Evolutionary conservation across 2,329 filamentous ascomycete genomes (phyloP).

Genomic region (Cladosporium sp.): DNA sequence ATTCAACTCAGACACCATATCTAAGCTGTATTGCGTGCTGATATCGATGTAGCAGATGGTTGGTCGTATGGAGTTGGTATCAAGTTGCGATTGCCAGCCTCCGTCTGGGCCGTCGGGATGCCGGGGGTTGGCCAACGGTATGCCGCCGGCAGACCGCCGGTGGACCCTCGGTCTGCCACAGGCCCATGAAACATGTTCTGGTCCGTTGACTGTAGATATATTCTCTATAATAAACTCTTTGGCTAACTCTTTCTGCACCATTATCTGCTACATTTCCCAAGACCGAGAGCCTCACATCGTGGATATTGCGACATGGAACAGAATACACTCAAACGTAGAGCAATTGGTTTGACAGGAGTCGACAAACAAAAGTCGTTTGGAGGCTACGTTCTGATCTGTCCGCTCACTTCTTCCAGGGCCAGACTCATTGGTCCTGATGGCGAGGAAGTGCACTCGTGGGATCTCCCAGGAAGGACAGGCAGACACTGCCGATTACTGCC

Average conservation of each 20-base stretch:
- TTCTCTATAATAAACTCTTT: too few species aligned
- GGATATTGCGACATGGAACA: slow-evolving; percentile 36
- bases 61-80: not conserved
- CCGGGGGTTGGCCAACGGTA: not conserved
- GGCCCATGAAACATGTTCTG: too few species aligned
- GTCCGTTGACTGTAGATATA: too few species aligned
- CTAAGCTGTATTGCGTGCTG: not conserved
- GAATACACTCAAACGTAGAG: slow-evolving; percentile 40
- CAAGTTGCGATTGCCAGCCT: not conserved
- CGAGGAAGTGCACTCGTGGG: slow-evolving; percentile 42
- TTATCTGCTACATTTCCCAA: too few species aligned
- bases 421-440: slow-evolving; percentile 40
- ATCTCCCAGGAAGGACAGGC: slow-evolving; percentile 38
- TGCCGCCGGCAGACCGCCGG: not conserved
- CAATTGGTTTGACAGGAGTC: slow-evolving; percentile 39
- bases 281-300: too few species aligned
- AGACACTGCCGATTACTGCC: slow-evolving; percentile 43
- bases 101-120: not conserved
- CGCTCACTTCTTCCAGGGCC: slow-evolving; percentile 37
- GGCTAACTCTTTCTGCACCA: too few species aligned
- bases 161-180: not conserved
- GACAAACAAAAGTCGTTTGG: slow-evolving; percentile 35
- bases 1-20: not conserved
- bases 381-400: slow-evolving; percentile 41
- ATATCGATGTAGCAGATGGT: not conserved